Conservation (phyloP, 2,329 filamentous ascomycete genomes). For the Myriosclerotinia curreyana region DNA sequence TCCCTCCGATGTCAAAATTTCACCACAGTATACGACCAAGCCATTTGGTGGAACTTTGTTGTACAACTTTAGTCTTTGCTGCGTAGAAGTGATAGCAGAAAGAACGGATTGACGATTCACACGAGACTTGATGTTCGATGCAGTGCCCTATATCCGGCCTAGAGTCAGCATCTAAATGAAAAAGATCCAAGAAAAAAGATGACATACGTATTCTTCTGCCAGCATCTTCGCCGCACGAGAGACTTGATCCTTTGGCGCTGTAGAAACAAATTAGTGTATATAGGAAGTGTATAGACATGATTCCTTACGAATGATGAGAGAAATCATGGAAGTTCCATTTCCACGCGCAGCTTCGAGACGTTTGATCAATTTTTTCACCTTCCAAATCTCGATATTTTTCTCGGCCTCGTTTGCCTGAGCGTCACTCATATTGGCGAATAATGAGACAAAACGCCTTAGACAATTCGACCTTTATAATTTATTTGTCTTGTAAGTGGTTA, state of each 20-base stretch:
- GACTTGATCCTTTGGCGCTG: constrained; percentile 96
- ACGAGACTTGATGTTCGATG: constrained; percentile 98
- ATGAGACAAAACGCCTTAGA: constrained; percentile 22
- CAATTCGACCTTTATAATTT: constrained; percentile 3
- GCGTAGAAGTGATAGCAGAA: constrained; percentile 97
- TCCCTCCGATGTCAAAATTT: constrained; percentile 98
- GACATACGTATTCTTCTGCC: constrained; percentile 96
- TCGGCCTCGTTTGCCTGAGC: constrained; percentile 87
- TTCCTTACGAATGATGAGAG: constrained; percentile 87
- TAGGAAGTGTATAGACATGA: constrained; percentile 28
- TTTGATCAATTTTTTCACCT: constrained; percentile 99
- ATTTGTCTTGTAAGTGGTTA: constrained; percentile 10
- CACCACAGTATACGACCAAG: constrained; percentile 97
- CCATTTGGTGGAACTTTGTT: constrained; percentile 98
- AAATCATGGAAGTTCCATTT: constrained; percentile 99
- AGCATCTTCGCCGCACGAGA: constrained; percentile 98
- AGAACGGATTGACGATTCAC: constrained; percentile 98
- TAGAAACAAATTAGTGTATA: constrained; percentile 21
- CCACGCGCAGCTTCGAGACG: constrained; percentile 93
- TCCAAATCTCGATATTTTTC: constrained; percentile 94
- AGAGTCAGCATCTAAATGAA: constrained; percentile 20
- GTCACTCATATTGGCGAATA: constrained; percentile 71
- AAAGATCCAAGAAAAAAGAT: constrained; percentile 13
- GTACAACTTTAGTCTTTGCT: constrained; percentile 98
- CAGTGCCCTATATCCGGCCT: constrained; percentile 71